A percentile compares a stretch with the other conserved stretches of the same genome.
Conservation (phyloP, 805 yeast genomes). For the Kazachstania taianensis region DNA sequence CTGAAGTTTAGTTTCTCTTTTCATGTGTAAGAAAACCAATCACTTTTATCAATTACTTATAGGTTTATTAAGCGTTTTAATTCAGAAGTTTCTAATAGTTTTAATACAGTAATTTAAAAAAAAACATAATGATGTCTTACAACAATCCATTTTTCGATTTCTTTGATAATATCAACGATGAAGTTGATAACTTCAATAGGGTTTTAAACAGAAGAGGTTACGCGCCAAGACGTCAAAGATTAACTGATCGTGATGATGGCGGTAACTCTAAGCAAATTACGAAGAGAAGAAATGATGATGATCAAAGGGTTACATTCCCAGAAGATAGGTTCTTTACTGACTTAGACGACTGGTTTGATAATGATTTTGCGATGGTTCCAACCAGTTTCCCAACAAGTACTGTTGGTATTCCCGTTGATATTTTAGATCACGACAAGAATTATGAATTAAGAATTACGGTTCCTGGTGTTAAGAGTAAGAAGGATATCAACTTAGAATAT, state of each 20-base stretch:
- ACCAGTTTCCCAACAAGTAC: constrained; percentile 5
- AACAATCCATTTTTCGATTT: constrained; percentile 36
- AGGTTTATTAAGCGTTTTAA: too few species aligned
- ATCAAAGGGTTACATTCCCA: background rate
- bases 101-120: background rate
- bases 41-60: too few species aligned
- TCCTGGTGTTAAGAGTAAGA: constrained; percentile 38
- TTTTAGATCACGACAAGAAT: constrained; percentile 34
- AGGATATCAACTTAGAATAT: constrained; percentile 37
- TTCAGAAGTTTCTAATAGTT: too few species aligned
- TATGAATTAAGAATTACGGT: constrained; percentile 36
- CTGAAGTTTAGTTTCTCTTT: too few species aligned
- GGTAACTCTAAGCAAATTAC: constrained; percentile 1
- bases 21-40: too few species aligned
- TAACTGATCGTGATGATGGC: constrained; percentile 5
- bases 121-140: constrained; percentile 22
- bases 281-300: constrained; percentile 3
- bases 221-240: constrained; percentile 16
- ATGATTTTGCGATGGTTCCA: constrained; percentile 23
- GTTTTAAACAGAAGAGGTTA: constrained; percentile 22
- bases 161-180: constrained; percentile 35
- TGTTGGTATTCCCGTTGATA: constrained; percentile 37
- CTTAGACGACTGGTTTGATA: constrained; percentile 18
- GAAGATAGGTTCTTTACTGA: constrained; percentile 4
- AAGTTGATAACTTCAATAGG: constrained; percentile 32